phyloP scores from a whole-genome alignment of 306 rosid genomes.

The Acacia crassicarpa region DNA sequence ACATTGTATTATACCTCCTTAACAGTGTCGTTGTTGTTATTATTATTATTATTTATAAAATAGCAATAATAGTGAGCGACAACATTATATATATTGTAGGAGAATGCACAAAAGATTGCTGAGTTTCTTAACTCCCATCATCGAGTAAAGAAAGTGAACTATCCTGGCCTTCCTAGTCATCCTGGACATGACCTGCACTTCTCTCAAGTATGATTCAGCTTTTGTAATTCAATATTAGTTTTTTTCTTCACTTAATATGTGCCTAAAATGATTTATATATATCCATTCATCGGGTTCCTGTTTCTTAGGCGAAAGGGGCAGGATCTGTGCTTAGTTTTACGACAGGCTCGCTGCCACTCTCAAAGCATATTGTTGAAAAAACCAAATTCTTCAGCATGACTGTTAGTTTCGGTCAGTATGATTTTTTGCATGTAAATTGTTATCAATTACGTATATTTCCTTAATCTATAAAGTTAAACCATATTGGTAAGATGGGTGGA shows the following conservation, averaged over 20 bases:
- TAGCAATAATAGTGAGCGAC: background rate
- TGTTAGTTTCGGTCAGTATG: slow-evolving; percentile 82
- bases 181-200: slow-evolving; percentile 80
- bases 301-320: slow-evolving; percentile 85
- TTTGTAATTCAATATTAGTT: slow-evolving; percentile 15
- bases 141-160: slow-evolving; percentile 74
- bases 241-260: background rate
- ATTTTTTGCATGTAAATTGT: background rate
- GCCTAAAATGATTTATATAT: background rate
- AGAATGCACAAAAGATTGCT: slow-evolving; percentile 89
- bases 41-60: background rate
- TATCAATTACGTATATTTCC: background rate
- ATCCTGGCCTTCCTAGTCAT: slow-evolving; percentile 75
- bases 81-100: slow-evolving; percentile 42
- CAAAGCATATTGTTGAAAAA: slow-evolving; percentile 85
- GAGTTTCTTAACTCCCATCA: slow-evolving; percentile 85
- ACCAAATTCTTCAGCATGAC: slow-evolving; percentile 91
- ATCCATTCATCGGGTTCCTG: slow-evolving; percentile 18
- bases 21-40: too few relatives aligned
- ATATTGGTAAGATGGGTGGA: too few relatives aligned
- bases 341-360: slow-evolving; percentile 80
- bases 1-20: too few relatives aligned
- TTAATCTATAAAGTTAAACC: background rate
- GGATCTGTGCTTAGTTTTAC: slow-evolving; percentile 91
- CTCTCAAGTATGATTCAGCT: slow-evolving; percentile 63